Evolutionary conservation across 192 early-diverging fungal species (phyloP).

Genomic region (Diversispora eburnea): DNA sequence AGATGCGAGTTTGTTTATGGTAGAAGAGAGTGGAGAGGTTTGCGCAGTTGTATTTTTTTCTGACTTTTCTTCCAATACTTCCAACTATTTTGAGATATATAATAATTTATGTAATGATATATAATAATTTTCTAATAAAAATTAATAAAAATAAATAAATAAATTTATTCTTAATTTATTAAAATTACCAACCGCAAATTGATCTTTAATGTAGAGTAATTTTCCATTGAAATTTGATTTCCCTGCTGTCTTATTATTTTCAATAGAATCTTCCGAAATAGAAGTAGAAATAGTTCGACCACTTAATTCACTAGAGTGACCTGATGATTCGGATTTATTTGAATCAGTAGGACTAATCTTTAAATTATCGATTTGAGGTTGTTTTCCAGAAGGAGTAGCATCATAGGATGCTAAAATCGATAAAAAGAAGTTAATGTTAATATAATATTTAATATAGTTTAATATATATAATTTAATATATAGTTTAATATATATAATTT

Average conservation of each 20-base stretch:
- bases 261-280: slow-evolving; percentile 8
- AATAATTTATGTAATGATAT: neutral
- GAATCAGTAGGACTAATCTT: slow-evolving; percentile 17
- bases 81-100: neutral
- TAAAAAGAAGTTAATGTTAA: no score
- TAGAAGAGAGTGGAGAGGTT: neutral
- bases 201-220: neutral
- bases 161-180: no score
- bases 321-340: slow-evolving; percentile 6
- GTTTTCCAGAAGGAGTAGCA: neutral
- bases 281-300: slow-evolving; percentile 7
- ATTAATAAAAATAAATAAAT: no score
- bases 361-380: neutral
- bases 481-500: neutral
- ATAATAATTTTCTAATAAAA: neutral
- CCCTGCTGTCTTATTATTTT: neutral
- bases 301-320: slow-evolving; percentile 9
- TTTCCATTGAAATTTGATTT: neutral
- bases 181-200: neutral
- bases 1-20: neutral
- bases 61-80: neutral
- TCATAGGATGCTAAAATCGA: neutral
- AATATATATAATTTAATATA: no score
- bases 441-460: no score
- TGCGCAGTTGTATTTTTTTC: neutral